Evolutionary conservation across 2,329 filamentous ascomycete species (phyloP), one percentile per base, ranked within the genome.

Genomic region (Grosmannia huntii): DNA sequence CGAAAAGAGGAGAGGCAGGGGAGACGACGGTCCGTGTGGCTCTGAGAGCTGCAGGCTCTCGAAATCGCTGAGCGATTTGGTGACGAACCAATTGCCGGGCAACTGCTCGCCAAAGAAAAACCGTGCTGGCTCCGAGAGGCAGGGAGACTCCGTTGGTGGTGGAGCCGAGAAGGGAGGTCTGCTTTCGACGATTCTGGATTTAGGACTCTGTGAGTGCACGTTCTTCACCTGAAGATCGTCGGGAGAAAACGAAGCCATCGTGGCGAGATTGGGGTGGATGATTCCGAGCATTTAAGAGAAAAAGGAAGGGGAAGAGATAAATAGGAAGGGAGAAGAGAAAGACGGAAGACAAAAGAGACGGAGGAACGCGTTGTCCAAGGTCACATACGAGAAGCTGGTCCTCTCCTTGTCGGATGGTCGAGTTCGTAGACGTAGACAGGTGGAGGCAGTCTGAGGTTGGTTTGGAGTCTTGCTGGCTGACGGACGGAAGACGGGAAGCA

Each of bases 191-290:
- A 63, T 62, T 55, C 55, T 52, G 21, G 57, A 57, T 27, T 46
- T 25, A 25, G 44, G 33, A 60, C 64, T 65, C 61, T 64, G 69
- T 71, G 68, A 70, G 69, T 66, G 64, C 67, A 64, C 64, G 64
- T 68, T 62, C 65, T 68, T 65, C 63, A 60, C 63, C 60, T 57
- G 60, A 59, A 62, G 64, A 60, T 64, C 66, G 62, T 62, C 63
- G 61, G 57, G 23, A 28, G 46, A 62, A 61, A 62, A 66, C 58
- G 57, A 62, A 62, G 66, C 66, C 68, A 68, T 68, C 66, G 63
- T 57, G 12, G 41, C 16, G 23, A 28, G 23, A 44, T 44, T 12
- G 21, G 5, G 9, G 16, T 21, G 25, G 12, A 28, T 3, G 11
- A 50, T 19, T 12, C 5, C 14, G 33, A 44, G 33, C 16, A 56